Evolutionary conservation across 1,139 yeast species (phyloP), one percentile per base, ranked within the genome.

Genomic region (Lodderomyces metapsilosis): DNA sequence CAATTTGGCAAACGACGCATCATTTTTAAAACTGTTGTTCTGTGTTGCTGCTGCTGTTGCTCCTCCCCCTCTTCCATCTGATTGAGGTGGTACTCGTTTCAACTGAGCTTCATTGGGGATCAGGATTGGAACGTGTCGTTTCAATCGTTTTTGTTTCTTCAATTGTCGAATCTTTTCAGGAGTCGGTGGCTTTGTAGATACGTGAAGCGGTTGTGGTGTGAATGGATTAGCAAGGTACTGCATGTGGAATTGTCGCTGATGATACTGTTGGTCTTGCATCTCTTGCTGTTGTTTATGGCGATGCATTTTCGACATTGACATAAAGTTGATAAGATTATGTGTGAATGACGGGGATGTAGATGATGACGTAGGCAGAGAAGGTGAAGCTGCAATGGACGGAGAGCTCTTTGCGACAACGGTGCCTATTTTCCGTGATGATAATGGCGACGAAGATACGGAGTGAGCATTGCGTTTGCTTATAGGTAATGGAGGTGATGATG

Each of bases 1-100:
- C 40, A 79, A 51, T 8, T 69, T 65, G 4, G 81, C 72, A 45
- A 68, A 73, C 4, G 71, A 56, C 0, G 76, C 76, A 55, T 44
- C 42, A 41, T 52, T 45, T 58, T 41, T 36, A 6, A 28, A 28
- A 28, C 17, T 28, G 6, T 15, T 15, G 15, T 18, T 15, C 25
- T 16, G 23, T 9, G 8, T 5, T 20, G 22, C 5, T 8, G 22
- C 22, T 8, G 22, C n/a, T n/a, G n/a, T n/a, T n/a, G n/a, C n/a
- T 20, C 22, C 22, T 20, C 22, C 22, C 7, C 7, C 22, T 20
- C 8, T 7, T 24, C 23, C 32, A 4, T 50, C 49, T 3, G 64
- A 64, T 36, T 56, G 39, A 10, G 50, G 49, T 0, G 71, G 71
- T 37, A 59, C 43, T 41, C 71, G 43, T 47, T 64, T 63, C 6